Evolutionary conservation across 1,284 basidiomycete species (phyloP).

Genomic region (Hemileia vastatrix): DNA sequence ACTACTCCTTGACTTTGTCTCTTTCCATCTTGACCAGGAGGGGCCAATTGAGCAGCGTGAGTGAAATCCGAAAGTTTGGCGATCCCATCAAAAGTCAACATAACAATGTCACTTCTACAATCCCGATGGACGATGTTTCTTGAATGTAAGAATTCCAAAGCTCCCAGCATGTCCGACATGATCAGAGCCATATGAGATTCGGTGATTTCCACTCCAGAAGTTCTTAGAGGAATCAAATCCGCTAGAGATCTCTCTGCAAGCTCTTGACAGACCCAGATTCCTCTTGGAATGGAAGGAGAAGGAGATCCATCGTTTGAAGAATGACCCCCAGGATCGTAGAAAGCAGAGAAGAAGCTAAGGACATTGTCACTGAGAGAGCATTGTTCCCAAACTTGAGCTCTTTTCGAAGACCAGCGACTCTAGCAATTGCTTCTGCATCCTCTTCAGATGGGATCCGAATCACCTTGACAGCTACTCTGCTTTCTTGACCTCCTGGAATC

Average conservation of each 20-base stretch:
- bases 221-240: too few relatives aligned
- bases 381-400: constrained; percentile 31
- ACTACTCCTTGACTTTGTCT: constrained; percentile 94
- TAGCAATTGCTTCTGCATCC: constrained; percentile 24
- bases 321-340: constrained; percentile 23
- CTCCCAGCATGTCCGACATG: constrained; percentile 29
- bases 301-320: background rate
- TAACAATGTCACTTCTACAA: constrained; percentile 34
- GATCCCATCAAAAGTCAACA: constrained; percentile 29
- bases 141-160: constrained; percentile 31
- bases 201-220: too few relatives aligned
- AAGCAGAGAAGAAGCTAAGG: constrained; percentile 29
- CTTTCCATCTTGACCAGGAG: constrained; percentile 99
- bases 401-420: constrained; percentile 28
- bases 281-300: background rate
- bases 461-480: constrained; percentile 33
- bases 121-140: constrained; percentile 32
- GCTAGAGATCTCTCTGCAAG: too few relatives aligned
- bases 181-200: constrained; percentile 35
- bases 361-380: constrained; percentile 28
- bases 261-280: constrained; percentile 36
- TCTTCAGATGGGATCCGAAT: constrained; percentile 24
- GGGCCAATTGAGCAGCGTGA: constrained; percentile 59
- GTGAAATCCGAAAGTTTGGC: constrained; percentile 37
- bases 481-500: background rate